Evolutionary conservation across 495 filamentous ascomycete genomes (phyloP), one percentile per base, ranked within the genome.

Genomic region (Chaetomium fimeti): DNA sequence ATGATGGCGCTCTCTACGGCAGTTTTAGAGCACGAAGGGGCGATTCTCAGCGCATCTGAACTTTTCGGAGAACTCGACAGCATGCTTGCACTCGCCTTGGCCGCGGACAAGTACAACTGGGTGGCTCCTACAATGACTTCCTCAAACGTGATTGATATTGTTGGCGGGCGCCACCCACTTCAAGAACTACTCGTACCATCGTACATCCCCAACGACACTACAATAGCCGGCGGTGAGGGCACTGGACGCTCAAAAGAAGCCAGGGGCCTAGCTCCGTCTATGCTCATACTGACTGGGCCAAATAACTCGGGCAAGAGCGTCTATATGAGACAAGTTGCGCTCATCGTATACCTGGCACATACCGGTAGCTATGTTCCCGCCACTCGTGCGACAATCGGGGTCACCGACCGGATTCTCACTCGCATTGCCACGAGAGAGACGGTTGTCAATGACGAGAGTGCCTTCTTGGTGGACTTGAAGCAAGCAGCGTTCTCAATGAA

Each of bases 271-370:
- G 54, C 65, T 16, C 88, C 91, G 6, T 92, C 87, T 63, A 91
- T 93, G 82, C 71, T 97, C 3, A 75, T 98, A 8, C 71, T 98
- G 69, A 98, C 94, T 0, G 94, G 94, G 1, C 93, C 94, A 42
- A 98, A 98, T 68, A 96, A 91, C 76, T 97, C 94, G 0, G 95
- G 94, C 9, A 98, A 98, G 72, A 96, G 91, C 70, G 85, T 98
- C 32, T 97, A 97, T 75, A 87, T 98, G 76, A 98, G 95, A 74
- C 94, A 97, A 72, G 86, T 92, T 59, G 95, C 94, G n/a, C 74
- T 97, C 49, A 95, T 97, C 66, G 89, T 95, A 24, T 97, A 93
- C 70, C 81, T 98, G 71, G 93, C 95, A 12, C 94, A 98, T 67
- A 86, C 96, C 59, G 95, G 95, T 59, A 91, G 91, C 72, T 97